Base-by-base conservation (phyloP, 176 grass and related monocot genomes). In the Raddia guianensis region DNA sequence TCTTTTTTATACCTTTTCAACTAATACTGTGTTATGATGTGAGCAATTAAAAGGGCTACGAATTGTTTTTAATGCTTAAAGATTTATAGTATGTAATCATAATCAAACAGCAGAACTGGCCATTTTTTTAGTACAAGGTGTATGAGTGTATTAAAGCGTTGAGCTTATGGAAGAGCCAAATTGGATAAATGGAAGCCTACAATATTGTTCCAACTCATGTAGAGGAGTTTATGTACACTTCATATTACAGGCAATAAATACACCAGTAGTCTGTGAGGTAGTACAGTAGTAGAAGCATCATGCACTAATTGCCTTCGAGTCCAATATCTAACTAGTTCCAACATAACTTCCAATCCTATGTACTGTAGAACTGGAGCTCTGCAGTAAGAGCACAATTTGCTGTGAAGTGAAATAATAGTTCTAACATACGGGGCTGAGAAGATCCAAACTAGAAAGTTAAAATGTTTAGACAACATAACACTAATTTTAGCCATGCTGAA, bases 41-140 rank as follows among this genome's bases (percentile, higher is more conserved):
- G n/a, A 46, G 42, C 18, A 45, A 42, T 65, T 3, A 4, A 75
- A 74, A 44, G 5, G 18, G 5, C 8, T 68, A 33, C 3, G 18
- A 10, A 0, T 42, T 57, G 33, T 47, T 20, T 14, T 40, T 2
- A 40, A 40, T 40, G 37, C 27, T 40, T 40, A 40, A 21, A 15
- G 11, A 79, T 15, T 77, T 55, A 8, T 77, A 47, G 50, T 80
- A n/a, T 67, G 21, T 53, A 27, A 45, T 70, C 44, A 20, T 46
- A 20, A 49, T 61, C 43, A 6, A 71, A 61, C 56, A 12, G 33
- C 34, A 14, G 1, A 19, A 33, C 1, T 74, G 57, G 34, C 52
- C 48, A 35, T 0, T 19, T 19, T 80, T 70, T 48, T 9, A 13
- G 20, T 71, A 12, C 12, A 4, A 50, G 5, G 2, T 49, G 21